Evolutionary conservation across 148 eudicot genomes (phyloP).

Genomic region (Camellia lanceoleosa): DNA sequence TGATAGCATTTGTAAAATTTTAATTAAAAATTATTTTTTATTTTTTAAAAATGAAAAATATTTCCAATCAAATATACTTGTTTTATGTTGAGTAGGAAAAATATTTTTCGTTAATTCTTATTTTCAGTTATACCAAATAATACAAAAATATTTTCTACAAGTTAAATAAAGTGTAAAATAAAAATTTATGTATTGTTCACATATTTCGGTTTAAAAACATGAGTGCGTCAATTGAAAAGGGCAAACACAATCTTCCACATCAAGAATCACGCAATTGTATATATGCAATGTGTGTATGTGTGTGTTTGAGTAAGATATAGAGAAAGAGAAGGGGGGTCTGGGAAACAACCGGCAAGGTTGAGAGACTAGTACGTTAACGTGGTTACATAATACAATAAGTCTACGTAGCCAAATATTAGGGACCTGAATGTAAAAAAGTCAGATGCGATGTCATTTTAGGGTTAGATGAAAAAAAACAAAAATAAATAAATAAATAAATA

Average conservation of each 20-base stretch:
- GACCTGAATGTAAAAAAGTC: background rate
- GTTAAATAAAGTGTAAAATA: too few species aligned
- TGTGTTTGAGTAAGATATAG: background rate
- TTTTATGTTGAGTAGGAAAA: too few species aligned
- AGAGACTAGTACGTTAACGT: constrained; percentile 22
- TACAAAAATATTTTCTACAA: too few species aligned
- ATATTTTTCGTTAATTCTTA: too few species aligned
- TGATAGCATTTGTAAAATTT: too few species aligned
- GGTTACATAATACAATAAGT: constrained; percentile 28
- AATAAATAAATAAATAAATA: background rate
- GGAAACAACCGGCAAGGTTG: constrained; percentile 7
- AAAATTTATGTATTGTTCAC: too few species aligned
- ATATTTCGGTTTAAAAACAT: too few species aligned
- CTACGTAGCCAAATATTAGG: constrained; percentile 28
- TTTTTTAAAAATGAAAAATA: too few species aligned
- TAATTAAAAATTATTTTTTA: too few species aligned
- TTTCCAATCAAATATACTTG: too few species aligned
- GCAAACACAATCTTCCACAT: background rate
- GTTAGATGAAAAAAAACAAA: constrained; percentile 36
- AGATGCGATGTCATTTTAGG: constrained; percentile 43
- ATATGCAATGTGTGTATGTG: background rate
- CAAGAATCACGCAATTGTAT: background rate
- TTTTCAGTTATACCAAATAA: too few species aligned
- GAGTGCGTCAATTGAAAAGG: too few species aligned
- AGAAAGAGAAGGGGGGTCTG: constrained; percentile 1